Percentiles rank a stretch among this genome's conserved stretches.
These are phyloP conservation scores for Neonectria hederae DNA, from an alignment of 2,329 filamentous ascomycete species.

Conservation along the genomic window DNA sequence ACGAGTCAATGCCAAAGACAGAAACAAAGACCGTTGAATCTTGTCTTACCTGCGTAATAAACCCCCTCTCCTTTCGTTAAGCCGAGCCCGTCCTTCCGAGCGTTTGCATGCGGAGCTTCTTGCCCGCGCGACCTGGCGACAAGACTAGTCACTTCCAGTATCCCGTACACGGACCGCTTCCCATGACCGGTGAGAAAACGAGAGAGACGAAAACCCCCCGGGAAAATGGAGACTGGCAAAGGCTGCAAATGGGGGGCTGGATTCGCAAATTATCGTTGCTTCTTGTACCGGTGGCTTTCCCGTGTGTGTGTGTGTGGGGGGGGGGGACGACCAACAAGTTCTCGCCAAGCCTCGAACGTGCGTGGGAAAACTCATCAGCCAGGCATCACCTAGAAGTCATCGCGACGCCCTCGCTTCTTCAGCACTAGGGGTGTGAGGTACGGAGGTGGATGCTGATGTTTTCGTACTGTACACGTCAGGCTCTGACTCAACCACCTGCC, in stretches of 20 bases:
- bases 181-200: neutral
- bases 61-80: neutral
- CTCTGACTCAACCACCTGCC: neutral
- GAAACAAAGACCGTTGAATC: neutral
- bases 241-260: neutral
- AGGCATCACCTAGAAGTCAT: neutral
- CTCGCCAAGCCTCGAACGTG: conserved; percentile 4
- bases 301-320: conserved; percentile 11
- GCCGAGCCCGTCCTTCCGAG: neutral
- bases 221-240: too few relatives aligned
- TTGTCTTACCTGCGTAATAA: neutral
- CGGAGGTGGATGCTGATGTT: neutral
- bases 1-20: neutral
- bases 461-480: neutral
- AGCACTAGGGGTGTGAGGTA: neutral
- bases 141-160: neutral
- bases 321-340: neutral
- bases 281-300: conserved; percentile 8
- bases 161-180: neutral
- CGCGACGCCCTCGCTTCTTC: neutral
- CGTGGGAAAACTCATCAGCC: neutral
- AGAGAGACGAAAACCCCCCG: neutral
- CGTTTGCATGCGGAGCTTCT: neutral
- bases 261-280: neutral
- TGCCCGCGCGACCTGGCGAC: neutral